phyloP scores from a whole-genome alignment of 495 filamentous ascomycete species.

The Penicillium cataractarum region DNA sequence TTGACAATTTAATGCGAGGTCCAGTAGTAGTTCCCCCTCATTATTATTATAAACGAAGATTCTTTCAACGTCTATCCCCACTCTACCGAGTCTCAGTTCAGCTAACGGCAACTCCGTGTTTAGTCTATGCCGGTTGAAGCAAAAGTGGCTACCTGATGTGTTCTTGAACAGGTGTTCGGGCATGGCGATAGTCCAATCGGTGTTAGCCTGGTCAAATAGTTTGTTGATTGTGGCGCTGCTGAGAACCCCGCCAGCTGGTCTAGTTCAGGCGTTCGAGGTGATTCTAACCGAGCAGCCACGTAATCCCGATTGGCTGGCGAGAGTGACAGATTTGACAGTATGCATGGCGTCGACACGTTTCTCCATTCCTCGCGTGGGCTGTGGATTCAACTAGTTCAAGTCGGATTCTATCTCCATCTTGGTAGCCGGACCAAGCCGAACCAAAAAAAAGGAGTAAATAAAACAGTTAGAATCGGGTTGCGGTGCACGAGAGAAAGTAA shows the following conservation, averaged over 20 bases:
- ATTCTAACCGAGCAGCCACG: not conserved
- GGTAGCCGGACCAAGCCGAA: not conserved
- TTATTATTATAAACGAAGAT: too few relatives aligned
- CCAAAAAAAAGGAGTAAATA: not conserved
- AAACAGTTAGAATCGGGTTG: not conserved
- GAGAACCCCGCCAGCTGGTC: not conserved
- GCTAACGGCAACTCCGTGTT: conserved; percentile 14
- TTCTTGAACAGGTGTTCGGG: conserved; percentile 9
- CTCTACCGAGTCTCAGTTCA: conserved; percentile 1
- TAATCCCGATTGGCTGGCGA: not conserved
- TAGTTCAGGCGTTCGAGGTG: not conserved
- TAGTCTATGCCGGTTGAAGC: conserved; percentile 10
- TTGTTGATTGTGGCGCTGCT: conserved; percentile 11
- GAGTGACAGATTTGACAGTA: conserved; percentile 1
- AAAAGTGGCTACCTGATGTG: conserved; percentile 7
- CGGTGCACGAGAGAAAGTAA: not conserved
- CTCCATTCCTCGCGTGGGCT: not conserved
- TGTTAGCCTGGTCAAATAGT: conserved; percentile 8
- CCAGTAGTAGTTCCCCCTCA: not conserved
- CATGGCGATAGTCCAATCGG: conserved; percentile 4
- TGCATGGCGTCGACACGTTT: not conserved
- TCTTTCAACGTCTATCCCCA: not conserved
- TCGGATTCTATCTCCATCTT: not conserved
- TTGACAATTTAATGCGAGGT: not conserved
- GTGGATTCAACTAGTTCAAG: not conserved